Evolutionary conservation across 176 grass and related monocot species (phyloP).

Genomic region (Phyllostachys edulis): DNA sequence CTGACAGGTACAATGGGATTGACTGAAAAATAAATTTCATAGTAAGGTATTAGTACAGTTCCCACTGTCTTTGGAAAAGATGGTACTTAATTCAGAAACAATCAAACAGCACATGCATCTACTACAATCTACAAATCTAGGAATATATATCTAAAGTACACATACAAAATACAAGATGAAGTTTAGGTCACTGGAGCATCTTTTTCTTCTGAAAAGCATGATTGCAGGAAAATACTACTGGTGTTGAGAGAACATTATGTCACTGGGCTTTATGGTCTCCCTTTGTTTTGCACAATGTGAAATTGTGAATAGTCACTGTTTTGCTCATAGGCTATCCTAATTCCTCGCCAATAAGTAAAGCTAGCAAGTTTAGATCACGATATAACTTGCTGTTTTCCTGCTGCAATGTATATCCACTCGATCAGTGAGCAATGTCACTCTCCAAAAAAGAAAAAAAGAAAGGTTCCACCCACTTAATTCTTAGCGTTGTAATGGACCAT

Average conservation of each 20-base stretch:
- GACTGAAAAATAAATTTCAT: constrained; percentile 47
- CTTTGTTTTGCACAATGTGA: constrained; percentile 1
- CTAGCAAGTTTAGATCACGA: neutral
- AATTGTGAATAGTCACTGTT: neutral
- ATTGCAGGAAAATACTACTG: neutral
- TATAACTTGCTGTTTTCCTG: neutral
- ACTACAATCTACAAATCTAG: neutral
- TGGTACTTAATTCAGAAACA: neutral
- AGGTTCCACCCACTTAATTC: neutral
- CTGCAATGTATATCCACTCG: neutral
- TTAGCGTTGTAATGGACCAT: neutral
- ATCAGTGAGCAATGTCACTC: neutral
- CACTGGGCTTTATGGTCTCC: neutral
- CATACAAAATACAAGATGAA: neutral
- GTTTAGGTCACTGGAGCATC: neutral
- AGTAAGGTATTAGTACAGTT: neutral
- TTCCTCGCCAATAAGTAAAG: neutral
- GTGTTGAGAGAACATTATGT: neutral
- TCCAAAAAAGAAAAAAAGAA: neutral
- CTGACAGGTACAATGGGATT: constrained; percentile 83
- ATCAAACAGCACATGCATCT: neutral
- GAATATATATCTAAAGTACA: neutral
- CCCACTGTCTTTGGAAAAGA: neutral
- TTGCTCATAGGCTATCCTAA: neutral
- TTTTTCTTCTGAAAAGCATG: neutral